A percentile compares a stretch with the other conserved stretches of the same genome.
Evolutionary conservation across 2,329 filamentous ascomycete species (phyloP).

Genomic region (Colletotrichum liaoningense): DNA sequence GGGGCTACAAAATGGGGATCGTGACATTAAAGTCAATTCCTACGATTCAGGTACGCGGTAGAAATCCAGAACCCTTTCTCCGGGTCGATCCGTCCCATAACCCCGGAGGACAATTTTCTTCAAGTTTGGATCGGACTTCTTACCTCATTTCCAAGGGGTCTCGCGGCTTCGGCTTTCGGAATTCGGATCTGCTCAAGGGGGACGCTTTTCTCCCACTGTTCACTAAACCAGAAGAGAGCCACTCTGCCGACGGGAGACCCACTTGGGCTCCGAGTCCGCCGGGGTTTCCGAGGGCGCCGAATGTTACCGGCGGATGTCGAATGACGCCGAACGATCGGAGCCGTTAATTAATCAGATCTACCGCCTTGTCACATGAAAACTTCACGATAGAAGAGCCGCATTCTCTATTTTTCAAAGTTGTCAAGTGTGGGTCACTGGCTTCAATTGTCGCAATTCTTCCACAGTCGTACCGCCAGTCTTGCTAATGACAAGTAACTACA

Average conservation of each 20-base stretch:
- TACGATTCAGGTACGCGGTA: neutral
- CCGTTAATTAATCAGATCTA: neutral
- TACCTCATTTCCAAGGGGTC: neutral
- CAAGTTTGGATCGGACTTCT: neutral
- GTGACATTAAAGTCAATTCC: neutral
- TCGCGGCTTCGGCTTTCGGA: conserved; percentile 16
- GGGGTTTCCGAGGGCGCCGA: neutral
- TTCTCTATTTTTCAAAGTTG: neutral
- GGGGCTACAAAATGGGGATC: neutral
- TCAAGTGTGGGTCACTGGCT: neutral
- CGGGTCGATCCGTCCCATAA: neutral
- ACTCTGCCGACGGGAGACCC: neutral
- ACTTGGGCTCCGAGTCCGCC: neutral
- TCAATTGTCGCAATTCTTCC: too few relatives aligned
- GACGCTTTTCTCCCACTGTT: neutral
- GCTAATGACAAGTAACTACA: too few relatives aligned
- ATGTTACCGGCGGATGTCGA: too few relatives aligned
- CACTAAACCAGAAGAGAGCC: neutral
- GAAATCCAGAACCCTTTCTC: neutral
- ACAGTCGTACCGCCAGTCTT: too few relatives aligned
- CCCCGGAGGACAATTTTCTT: neutral
- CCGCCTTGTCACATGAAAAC: neutral
- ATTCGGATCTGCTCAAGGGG: neutral
- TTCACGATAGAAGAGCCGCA: neutral
- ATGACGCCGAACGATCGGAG: neutral